Conservation (phyloP, 192 early-diverging fungal species). For the Linnemannia schmuckeri region DNA sequence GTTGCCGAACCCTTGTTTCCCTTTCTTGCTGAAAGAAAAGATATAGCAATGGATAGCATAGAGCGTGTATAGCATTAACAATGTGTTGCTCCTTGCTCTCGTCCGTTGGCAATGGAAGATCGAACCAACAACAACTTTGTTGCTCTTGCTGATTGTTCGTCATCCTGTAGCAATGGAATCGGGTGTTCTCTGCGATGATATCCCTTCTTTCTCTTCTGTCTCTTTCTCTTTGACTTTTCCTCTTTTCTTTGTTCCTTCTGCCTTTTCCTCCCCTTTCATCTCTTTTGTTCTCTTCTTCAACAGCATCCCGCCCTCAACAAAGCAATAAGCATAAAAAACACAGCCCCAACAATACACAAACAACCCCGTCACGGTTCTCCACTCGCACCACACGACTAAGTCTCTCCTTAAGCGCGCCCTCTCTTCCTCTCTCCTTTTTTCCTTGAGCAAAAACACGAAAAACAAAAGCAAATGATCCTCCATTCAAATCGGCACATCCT, state of each 20-base stretch:
- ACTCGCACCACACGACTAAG: neutral
- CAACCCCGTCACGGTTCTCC: too few relatives aligned
- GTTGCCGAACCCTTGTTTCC: neutral
- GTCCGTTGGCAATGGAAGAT: constrained; percentile 14
- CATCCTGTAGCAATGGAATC: neutral
- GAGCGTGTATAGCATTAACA: too few relatives aligned
- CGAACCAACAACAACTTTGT: neutral
- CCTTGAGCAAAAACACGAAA: neutral
- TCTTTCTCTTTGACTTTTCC: neutral
- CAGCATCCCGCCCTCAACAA: neutral
- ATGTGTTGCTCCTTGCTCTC: neutral
- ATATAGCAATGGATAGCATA: neutral
- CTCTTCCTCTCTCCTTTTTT: neutral
- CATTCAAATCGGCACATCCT: neutral
- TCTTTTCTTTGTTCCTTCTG: neutral
- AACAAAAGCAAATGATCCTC: neutral
- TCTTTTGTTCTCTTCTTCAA: neutral
- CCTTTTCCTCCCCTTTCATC: neutral
- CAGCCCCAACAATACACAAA: neutral
- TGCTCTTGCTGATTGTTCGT: neutral
- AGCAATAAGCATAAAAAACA: neutral
- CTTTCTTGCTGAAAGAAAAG: neutral
- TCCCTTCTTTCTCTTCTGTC: neutral
- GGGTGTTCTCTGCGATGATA: neutral
- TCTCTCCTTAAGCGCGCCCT: neutral